These are phyloP conservation scores for Ampelocalamus luodianensis DNA, from an alignment of 176 grass and related monocot species.

Conservation along the genomic window DNA sequence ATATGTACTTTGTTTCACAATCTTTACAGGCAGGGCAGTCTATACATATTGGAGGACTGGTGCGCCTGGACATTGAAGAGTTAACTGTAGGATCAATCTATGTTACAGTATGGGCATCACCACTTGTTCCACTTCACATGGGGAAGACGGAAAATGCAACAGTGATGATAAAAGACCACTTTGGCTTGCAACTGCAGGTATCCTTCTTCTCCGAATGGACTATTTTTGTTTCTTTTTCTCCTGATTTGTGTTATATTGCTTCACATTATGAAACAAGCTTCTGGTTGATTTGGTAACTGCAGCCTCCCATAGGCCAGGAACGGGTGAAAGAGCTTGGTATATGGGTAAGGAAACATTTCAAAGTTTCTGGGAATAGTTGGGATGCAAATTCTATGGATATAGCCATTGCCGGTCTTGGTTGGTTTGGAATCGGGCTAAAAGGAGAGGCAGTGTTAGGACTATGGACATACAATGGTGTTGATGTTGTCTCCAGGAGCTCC, in stretches of 20 bases:
- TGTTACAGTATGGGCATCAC: conserved; percentile 84
- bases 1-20: conserved; percentile 10
- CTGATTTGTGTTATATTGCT: neutral
- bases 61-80: conserved; percentile 72
- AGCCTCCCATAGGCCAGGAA: conserved; percentile 78
- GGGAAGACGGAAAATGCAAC: conserved; percentile 74
- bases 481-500: conserved; percentile 68
- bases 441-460: conserved; percentile 68
- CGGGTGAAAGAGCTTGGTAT: conserved; percentile 69
- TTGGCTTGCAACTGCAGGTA: conserved; percentile 83
- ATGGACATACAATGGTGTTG: conserved; percentile 88
- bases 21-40: conserved; percentile 62
- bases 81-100: conserved; percentile 66
- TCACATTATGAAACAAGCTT: neutral
- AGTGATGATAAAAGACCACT: conserved; percentile 64
- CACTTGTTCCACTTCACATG: conserved; percentile 91
- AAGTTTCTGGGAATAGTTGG: conserved; percentile 72
- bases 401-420: conserved; percentile 81
- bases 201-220: conserved; percentile 16
- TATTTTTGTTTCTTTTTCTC: neutral
- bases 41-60: conserved; percentile 80
- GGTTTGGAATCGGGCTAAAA: conserved; percentile 78
- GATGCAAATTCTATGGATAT: conserved; percentile 71
- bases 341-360: conserved; percentile 77
- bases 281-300: conserved; percentile 39